A percentile compares a stretch with the other conserved stretches of the same genome.
phyloP scores from a whole-genome alignment of 2,329 filamentous ascomycete genomes.

The Cordyceps cicadae region DNA sequence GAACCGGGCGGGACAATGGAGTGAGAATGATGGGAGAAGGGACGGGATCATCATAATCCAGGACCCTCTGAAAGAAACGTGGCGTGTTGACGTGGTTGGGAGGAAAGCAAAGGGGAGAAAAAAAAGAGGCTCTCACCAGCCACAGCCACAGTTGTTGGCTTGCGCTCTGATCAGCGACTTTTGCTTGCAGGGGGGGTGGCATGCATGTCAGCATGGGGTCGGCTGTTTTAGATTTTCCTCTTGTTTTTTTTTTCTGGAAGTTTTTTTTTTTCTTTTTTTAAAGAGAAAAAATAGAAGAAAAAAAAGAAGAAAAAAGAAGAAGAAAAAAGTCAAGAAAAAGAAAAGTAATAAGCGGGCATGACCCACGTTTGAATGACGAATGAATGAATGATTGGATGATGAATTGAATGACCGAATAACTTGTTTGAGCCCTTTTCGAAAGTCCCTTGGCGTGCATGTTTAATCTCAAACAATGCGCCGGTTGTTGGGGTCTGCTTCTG shows the following conservation, averaged over 20 bases:
- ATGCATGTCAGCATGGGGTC: neutral
- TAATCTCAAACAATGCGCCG: conserved; percentile 9
- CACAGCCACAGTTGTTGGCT: neutral
- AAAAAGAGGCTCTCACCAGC: neutral
- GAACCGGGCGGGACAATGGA: neutral
- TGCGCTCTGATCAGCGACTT: neutral
- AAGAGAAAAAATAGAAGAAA: too few species aligned
- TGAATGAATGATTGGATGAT: too few species aligned
- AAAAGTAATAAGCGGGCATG: neutral
- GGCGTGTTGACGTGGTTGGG: neutral
- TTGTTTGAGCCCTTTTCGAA: too few species aligned
- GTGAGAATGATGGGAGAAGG: neutral
- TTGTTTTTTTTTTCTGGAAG: neutral
- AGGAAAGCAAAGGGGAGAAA: neutral
- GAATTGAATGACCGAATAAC: too few species aligned
- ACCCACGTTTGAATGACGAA: too few species aligned
- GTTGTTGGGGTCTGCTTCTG: neutral
- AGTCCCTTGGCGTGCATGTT: neutral
- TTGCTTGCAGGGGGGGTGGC: neutral
- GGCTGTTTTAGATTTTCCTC: neutral
- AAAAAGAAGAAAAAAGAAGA: too few species aligned
- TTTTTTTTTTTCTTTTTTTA: too few species aligned
- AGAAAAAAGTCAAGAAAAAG: too few species aligned
- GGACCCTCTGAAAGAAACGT: neutral
- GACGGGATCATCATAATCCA: neutral